These are phyloP conservation scores for Fremontodendron californicum DNA, from an alignment of 345 rosid genomes.

Conservation along the genomic window DNA sequence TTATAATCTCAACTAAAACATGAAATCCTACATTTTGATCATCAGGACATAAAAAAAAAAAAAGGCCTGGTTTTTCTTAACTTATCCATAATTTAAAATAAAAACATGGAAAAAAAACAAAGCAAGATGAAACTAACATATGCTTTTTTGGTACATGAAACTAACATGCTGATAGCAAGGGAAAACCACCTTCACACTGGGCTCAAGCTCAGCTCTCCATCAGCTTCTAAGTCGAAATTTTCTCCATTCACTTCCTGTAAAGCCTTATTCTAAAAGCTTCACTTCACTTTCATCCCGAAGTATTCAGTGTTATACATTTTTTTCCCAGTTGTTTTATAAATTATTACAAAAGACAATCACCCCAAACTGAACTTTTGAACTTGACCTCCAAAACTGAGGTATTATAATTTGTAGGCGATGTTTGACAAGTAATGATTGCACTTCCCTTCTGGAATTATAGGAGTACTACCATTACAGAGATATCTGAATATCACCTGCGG, in stretches of 20 bases:
- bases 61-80: constrained; percentile 27
- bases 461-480: constrained; percentile 5
- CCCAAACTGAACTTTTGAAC: constrained; percentile 9
- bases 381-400: constrained; percentile 1
- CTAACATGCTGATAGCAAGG: constrained; percentile 6
- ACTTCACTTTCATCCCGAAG: constrained; percentile 5
- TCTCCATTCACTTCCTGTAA: constrained; percentile 14
- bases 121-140: constrained; percentile 3
- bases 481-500: constrained; percentile 26
- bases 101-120: constrained; percentile 1
- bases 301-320: not conserved
- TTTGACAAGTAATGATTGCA: not conserved
- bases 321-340: constrained; percentile 11
- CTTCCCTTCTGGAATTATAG: constrained; percentile 2
- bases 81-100: constrained; percentile 10
- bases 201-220: constrained; percentile 16
- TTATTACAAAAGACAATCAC: constrained; percentile 10
- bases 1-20: constrained; percentile 17
- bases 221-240: constrained; percentile 13
- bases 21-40: constrained; percentile 22
- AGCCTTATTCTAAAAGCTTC: constrained; percentile 15
- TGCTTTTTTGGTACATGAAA: no score
- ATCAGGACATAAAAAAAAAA: constrained; percentile 31
- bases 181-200: constrained; percentile 10
- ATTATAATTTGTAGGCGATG: constrained; percentile 4